Evolutionary conservation across 345 rosid genomes (phyloP).

Genomic region (Linum lewisii): DNA sequence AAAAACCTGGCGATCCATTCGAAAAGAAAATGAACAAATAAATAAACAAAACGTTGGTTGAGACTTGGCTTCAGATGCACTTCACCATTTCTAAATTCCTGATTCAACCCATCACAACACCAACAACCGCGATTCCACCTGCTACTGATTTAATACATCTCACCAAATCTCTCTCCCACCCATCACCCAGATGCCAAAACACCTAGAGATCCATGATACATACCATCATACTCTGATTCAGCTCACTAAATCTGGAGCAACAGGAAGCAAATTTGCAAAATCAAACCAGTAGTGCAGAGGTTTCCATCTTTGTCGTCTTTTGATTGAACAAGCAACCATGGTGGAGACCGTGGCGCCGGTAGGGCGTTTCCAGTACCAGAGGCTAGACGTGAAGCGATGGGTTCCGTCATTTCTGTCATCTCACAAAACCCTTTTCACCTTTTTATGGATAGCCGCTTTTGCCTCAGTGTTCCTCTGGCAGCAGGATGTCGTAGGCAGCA

Average conservation of each 20-base stretch:
- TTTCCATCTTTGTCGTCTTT: not conserved
- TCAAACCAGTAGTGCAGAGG: not conserved
- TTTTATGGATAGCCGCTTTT: constrained; percentile 78
- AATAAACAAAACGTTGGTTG: not conserved
- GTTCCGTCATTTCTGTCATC: constrained; percentile 49
- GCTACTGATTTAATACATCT: constrained; percentile 24
- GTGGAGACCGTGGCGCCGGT: constrained; percentile 36
- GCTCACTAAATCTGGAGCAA: not conserved
- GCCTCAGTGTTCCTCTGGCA: constrained; percentile 78
- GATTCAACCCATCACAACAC: constrained; percentile 2
- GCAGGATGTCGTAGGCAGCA: constrained; percentile 32
- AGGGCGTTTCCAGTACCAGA: constrained; percentile 38
- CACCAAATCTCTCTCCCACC: constrained; percentile 12
- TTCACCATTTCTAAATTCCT: not conserved
- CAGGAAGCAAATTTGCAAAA: no score
- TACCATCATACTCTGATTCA: not conserved
- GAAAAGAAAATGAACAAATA: no score
- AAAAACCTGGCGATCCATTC: no score
- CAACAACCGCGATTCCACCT: constrained; percentile 11
- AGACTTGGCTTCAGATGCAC: constrained; percentile 24
- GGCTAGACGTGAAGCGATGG: constrained; percentile 50
- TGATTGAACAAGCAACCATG: constrained; percentile 24
- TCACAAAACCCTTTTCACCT: constrained; percentile 62
- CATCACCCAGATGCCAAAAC: not conserved
- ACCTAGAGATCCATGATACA: not conserved